Percentiles rank a stretch among this genome's conserved stretches.
These are phyloP conservation scores for Anisodus acutangulus DNA, from an alignment of 257 asterid species.

Conservation along the genomic window DNA sequence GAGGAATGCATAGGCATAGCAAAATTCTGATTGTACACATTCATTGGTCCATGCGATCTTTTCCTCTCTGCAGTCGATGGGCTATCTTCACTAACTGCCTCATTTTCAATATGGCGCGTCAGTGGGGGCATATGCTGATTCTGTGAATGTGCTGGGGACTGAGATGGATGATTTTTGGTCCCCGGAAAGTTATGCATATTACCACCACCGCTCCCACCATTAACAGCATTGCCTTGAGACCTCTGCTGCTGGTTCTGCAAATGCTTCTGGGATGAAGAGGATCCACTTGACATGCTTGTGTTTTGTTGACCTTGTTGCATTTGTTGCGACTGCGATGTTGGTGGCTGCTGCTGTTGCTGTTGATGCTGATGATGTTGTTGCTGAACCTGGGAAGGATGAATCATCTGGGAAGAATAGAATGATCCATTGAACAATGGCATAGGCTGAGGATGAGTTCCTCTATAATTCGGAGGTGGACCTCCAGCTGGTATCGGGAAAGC, in stretches of 20 bases:
- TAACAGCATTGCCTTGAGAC: constrained; percentile 45
- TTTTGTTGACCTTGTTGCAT: constrained; percentile 61
- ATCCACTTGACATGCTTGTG: constrained; percentile 52
- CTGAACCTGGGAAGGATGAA: constrained; percentile 78
- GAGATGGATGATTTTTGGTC: constrained; percentile 57
- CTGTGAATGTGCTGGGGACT: constrained; percentile 51
- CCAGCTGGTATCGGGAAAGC: constrained; percentile 81
- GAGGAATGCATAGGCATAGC: constrained; percentile 74
- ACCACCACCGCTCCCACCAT: constrained; percentile 47
- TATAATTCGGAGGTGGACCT: constrained; percentile 62
- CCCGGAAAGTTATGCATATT: constrained; percentile 55
- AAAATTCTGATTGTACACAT: constrained; percentile 68
- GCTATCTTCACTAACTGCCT: constrained; percentile 62
- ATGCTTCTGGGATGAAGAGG: constrained; percentile 78
- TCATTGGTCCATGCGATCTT: constrained; percentile 58
- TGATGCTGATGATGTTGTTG: constrained; percentile 59
- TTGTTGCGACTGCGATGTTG: constrained; percentile 51
- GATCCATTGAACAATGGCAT: constrained; percentile 88
- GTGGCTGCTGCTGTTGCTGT: constrained; percentile 49
- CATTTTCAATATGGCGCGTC: constrained; percentile 59
- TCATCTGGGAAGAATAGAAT: constrained; percentile 79
- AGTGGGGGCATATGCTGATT: constrained; percentile 53
- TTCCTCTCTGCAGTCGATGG: constrained; percentile 63
- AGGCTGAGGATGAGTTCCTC: constrained; percentile 76
- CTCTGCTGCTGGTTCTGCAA: constrained; percentile 64